Evolutionary conservation across 106 monocot genomes (phyloP).

Genomic region (Vanilla planifolia): DNA sequence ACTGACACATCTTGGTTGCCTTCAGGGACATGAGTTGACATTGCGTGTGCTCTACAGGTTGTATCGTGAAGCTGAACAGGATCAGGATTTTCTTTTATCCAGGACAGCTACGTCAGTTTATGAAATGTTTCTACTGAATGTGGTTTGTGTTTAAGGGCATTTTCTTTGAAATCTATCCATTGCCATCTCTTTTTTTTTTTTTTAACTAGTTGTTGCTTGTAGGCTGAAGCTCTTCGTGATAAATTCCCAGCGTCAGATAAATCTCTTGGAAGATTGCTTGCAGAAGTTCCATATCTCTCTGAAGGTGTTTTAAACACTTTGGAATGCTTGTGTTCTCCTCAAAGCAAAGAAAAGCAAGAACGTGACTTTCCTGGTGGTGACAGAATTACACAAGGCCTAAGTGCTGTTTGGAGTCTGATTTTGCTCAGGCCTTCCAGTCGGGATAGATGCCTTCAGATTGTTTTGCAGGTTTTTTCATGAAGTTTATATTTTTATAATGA

Average conservation of each 20-base stretch:
- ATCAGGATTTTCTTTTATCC: constrained; percentile 91
- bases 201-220: neutral
- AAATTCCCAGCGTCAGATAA: constrained; percentile 89
- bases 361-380: constrained; percentile 70
- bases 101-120: constrained; percentile 88
- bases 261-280: constrained; percentile 78
- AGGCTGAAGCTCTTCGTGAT: constrained; percentile 79
- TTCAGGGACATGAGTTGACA: constrained; percentile 96
- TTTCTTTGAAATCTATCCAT: constrained; percentile 2
- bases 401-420: constrained; percentile 83
- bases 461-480: constrained; percentile 54
- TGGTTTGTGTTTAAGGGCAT: constrained; percentile 27
- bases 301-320: constrained; percentile 64
- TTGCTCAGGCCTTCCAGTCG: constrained; percentile 74
- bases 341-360: constrained; percentile 43
- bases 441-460: constrained; percentile 82
- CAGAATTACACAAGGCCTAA: constrained; percentile 93
- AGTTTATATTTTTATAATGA: neutral
- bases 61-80: constrained; percentile 84
- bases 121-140: constrained; percentile 80
- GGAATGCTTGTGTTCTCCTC: constrained; percentile 75
- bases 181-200: neutral
- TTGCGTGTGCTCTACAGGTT: constrained; percentile 83
- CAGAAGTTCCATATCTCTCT: constrained; percentile 75
- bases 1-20: constrained; percentile 19